Conservation (phyloP, 108 stramenopile genomes). For the Ochromonas danica region DNA sequence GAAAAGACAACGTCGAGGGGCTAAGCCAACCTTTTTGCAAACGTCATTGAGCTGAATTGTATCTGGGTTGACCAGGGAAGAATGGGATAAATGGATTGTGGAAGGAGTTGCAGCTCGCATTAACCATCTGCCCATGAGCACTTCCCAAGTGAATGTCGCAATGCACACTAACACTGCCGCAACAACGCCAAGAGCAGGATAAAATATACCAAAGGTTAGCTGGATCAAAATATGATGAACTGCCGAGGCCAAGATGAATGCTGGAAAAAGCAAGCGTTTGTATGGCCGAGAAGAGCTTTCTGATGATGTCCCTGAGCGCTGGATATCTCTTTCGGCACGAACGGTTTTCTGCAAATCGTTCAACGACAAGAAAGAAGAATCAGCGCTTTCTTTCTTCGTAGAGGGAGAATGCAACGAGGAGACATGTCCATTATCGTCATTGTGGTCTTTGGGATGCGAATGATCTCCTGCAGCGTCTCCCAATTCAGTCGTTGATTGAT, state of each 20-base stretch:
- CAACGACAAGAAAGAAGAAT: too few species aligned
- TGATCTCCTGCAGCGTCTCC: too few species aligned
- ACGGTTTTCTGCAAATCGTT: too few species aligned
- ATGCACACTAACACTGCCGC: neutral
- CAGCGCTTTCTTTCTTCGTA: too few species aligned
- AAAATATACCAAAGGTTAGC: slow-evolving; percentile 5
- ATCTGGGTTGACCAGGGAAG: neutral
- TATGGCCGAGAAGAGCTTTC: too few species aligned
- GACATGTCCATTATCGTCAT: too few species aligned
- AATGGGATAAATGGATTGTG: neutral
- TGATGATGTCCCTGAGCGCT: too few species aligned
- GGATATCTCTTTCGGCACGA: too few species aligned
- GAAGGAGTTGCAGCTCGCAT: neutral
- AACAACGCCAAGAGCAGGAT: neutral
- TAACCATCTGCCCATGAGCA: neutral
- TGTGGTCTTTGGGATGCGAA: too few species aligned
- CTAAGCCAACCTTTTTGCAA: neutral
- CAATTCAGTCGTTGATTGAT: too few species aligned
- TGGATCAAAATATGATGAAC: neutral
- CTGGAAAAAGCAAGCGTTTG: slow-evolving; percentile 10
- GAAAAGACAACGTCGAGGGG: neutral
- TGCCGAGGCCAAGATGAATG: neutral
- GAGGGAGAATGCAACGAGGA: too few species aligned
- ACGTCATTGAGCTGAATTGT: neutral
- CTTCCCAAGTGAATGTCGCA: neutral